Evolutionary conservation across 169 alveolate genomes (phyloP).

Genomic region (Plasmodium knowlesi): DNA sequence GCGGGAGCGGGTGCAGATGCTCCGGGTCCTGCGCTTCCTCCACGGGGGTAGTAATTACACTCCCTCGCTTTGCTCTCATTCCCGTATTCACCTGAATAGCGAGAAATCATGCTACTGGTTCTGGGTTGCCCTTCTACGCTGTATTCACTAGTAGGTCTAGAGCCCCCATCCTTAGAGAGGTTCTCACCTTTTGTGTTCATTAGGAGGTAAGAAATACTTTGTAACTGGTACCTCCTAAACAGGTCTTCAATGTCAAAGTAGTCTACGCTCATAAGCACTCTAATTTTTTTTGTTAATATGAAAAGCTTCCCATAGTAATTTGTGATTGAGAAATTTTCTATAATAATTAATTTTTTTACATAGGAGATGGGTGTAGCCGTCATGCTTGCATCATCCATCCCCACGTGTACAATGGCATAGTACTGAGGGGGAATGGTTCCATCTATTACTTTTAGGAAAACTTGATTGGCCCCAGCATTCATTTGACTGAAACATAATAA

Average conservation of each 20-base stretch:
- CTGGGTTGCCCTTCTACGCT: background rate
- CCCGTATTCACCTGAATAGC: background rate
- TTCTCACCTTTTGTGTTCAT: slow-evolving; percentile 27
- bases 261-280: slow-evolving; percentile 25
- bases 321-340: slow-evolving; percentile 55
- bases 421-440: slow-evolving; percentile 60
- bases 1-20: background rate
- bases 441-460: slow-evolving; percentile 69
- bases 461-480: slow-evolving; percentile 67
- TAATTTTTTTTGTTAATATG: slow-evolving; percentile 46
- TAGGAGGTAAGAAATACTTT: slow-evolving; percentile 42
- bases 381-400: slow-evolving; percentile 9
- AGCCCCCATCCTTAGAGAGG: background rate
- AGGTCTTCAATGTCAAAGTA: slow-evolving; percentile 49
- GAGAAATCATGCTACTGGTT: background rate
- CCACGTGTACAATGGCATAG: slow-evolving; percentile 62
- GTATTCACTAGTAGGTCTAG: background rate
- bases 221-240: slow-evolving; percentile 37
- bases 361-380: slow-evolving; percentile 9
- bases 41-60: background rate
- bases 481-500: slow-evolving; percentile 67
- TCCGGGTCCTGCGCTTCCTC: background rate
- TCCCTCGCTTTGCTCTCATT: background rate
- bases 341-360: slow-evolving; percentile 51
- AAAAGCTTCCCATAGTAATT: slow-evolving; percentile 65